Conservation (phyloP, 106 monocot species). For the Allium fistulosum region DNA sequence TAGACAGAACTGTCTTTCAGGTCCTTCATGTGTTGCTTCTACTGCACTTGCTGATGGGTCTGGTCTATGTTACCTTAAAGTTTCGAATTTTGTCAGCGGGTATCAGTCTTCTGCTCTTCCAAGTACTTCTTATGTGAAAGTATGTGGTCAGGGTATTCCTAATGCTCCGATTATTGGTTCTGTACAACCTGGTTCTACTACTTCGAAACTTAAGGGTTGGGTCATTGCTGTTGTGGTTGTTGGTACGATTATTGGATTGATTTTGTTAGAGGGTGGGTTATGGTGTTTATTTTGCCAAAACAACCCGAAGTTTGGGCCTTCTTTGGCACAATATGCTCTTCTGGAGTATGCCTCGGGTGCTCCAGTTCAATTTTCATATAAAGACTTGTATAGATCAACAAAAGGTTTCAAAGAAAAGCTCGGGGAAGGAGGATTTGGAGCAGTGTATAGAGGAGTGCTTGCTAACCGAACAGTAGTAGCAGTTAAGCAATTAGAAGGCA, state of each 20-base stretch:
- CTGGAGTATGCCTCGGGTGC: constrained; percentile 85
- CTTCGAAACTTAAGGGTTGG: constrained; percentile 31
- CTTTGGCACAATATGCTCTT: constrained; percentile 55
- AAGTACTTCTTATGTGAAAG: constrained; percentile 77
- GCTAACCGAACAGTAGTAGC: constrained; percentile 58
- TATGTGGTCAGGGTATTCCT: constrained; percentile 36
- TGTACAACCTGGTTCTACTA: background rate
- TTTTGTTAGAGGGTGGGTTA: constrained; percentile 36
- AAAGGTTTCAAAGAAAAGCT: constrained; percentile 81
- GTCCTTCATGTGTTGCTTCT: constrained; percentile 50
- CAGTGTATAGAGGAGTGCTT: constrained; percentile 64
- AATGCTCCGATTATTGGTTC: background rate
- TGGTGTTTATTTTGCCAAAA: constrained; percentile 55
- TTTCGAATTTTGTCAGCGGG: constrained; percentile 47
- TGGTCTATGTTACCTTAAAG: constrained; percentile 62
- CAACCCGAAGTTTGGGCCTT: constrained; percentile 42
- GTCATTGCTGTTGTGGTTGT: constrained; percentile 32
- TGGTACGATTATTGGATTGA: constrained; percentile 31
- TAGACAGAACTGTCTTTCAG: constrained; percentile 51
- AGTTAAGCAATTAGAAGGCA: constrained; percentile 90
- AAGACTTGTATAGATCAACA: constrained; percentile 54
- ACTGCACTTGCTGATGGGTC: constrained; percentile 78
- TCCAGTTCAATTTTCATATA: constrained; percentile 76
- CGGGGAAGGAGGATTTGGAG: constrained; percentile 81
- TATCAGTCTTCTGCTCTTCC: constrained; percentile 70